phyloP scores from a whole-genome alignment of 148 eudicot species.

The Silene uniflora region DNA sequence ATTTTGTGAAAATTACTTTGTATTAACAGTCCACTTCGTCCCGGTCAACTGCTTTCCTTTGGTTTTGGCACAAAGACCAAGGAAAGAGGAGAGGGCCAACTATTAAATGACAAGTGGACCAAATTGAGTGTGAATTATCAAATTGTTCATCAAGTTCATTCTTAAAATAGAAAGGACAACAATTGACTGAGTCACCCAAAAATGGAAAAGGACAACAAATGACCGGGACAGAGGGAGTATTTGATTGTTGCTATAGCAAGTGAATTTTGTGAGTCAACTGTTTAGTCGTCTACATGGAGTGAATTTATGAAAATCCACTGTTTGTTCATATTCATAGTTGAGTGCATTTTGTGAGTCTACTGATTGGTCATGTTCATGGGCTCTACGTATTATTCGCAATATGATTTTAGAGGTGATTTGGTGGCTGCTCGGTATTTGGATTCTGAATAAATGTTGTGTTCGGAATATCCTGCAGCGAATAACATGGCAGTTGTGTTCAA shows the following conservation, averaged over 20 bases:
- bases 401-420: background rate
- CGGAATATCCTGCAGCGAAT: conserved; percentile 28
- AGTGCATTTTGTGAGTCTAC: background rate
- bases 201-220: too few relatives aligned
- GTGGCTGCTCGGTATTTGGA: background rate
- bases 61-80: too few relatives aligned
- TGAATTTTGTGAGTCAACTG: background rate
- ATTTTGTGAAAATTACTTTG: background rate
- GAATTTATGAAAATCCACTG: background rate
- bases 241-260: background rate
- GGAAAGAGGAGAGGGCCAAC: too few relatives aligned
- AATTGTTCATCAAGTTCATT: too few relatives aligned
- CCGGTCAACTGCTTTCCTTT: too few relatives aligned
- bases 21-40: too few relatives aligned
- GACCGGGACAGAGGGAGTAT: too few relatives aligned
- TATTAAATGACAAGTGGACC: too few relatives aligned
- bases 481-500: conserved; percentile 61
- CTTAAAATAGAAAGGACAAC: too few relatives aligned
- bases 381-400: background rate
- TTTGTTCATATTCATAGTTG: too few relatives aligned
- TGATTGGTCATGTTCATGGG: background rate
- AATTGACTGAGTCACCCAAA: too few relatives aligned
- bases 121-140: too few relatives aligned
- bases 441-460: background rate
- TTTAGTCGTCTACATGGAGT: background rate